phyloP scores from a whole-genome alignment of 352 stramenopile genomes.

The Lagenidium sp. region DNA sequence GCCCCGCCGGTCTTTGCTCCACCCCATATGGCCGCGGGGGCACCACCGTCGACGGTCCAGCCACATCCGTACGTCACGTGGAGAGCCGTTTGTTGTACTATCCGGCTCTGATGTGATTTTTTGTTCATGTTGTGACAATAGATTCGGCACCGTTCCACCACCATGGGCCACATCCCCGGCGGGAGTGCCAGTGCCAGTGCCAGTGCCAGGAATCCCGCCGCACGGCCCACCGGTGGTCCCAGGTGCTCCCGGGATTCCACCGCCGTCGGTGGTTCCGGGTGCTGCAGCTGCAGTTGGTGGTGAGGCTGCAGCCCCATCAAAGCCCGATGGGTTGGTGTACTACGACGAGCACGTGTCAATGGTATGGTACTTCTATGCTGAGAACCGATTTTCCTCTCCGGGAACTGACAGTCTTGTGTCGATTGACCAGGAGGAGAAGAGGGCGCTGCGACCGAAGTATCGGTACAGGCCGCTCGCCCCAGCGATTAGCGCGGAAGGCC shows the following conservation, averaged over 20 bases:
- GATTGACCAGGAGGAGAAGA: constrained; percentile 80
- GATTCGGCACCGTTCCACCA: too few relatives aligned
- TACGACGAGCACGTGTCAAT: constrained; percentile 17
- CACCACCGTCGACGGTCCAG: background rate
- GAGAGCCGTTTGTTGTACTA: too few relatives aligned
- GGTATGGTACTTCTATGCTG: constrained; percentile 12
- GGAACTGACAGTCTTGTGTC: too few relatives aligned
- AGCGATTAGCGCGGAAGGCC: constrained; percentile 7
- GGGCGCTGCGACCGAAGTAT: constrained; percentile 69
- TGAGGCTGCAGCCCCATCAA: background rate
- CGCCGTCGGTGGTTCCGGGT: constrained; percentile 1
- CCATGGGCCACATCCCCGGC: constrained; percentile 5
- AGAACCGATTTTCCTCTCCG: too few relatives aligned
- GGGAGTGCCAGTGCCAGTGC: constrained; percentile 5
- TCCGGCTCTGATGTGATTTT: too few relatives aligned
- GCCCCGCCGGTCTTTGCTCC: constrained; percentile 6
- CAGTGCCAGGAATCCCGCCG: constrained; percentile 17
- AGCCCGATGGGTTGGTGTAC: constrained; percentile 18
- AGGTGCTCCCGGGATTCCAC: constrained; percentile 11
- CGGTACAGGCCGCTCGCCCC: constrained; percentile 38
- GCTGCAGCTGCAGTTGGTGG: background rate
- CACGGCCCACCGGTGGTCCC: constrained; percentile 11
- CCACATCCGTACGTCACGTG: constrained; percentile 14
- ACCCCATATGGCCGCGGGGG: constrained; percentile 5
- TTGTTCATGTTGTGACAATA: too few relatives aligned